A percentile compares a stretch with the other conserved stretches of the same genome.
Evolutionary conservation across 73 alveolate genomes (phyloP).

Genomic region (Paramecium bursaria): DNA sequence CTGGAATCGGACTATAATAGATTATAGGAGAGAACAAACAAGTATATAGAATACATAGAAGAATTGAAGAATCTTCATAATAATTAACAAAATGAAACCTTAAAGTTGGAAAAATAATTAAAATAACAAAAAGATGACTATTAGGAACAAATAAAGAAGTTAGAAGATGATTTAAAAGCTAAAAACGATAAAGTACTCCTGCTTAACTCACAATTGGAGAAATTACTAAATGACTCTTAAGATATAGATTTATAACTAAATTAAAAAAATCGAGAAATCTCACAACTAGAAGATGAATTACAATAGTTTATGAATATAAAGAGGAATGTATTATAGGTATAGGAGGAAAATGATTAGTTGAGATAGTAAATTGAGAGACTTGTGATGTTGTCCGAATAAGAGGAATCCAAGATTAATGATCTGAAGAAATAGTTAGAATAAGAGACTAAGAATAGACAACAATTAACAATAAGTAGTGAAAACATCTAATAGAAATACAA

Average conservation of each 20-base stretch:
- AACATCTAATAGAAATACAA: constrained; percentile 4
- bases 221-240: constrained; percentile 18
- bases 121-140: constrained; percentile 46
- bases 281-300: constrained; percentile 30
- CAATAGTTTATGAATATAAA: not conserved
- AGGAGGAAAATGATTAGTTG: constrained; percentile 42
- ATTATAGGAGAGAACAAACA: constrained; percentile 41
- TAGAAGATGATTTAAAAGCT: constrained; percentile 12
- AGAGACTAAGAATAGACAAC: constrained; percentile 11
- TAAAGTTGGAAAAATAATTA: constrained; percentile 21
- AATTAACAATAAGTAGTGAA: constrained; percentile 12
- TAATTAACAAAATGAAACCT: not conserved
- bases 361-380: constrained; percentile 26
- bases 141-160: constrained; percentile 9
- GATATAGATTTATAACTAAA: constrained; percentile 32
- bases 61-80: constrained; percentile 45
- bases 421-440: not conserved
- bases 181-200: constrained; percentile 45
- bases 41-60: constrained; percentile 42
- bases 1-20: constrained; percentile 47
- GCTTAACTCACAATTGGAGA: constrained; percentile 43
- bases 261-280: constrained; percentile 11
- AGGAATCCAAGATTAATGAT: constrained; percentile 6
- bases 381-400: not conserved
- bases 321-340: not conserved